Percentiles rank a stretch among this genome's conserved stretches.
phyloP scores from a whole-genome alignment of 139 green algal genomes.

The Micractinium conductrix region DNA sequence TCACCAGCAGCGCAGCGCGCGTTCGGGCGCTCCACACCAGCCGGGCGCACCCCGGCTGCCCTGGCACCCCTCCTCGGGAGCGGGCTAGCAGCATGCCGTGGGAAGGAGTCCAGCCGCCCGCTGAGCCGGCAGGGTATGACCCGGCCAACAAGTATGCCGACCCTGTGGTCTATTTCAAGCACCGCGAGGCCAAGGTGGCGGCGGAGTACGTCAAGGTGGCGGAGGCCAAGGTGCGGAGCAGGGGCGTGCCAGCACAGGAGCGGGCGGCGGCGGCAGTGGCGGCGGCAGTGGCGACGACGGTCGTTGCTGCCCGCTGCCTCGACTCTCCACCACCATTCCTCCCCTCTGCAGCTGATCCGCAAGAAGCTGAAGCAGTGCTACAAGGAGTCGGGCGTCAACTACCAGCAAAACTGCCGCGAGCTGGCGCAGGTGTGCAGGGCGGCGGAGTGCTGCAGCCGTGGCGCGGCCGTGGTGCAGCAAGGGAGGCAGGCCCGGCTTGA shows the following conservation, averaged over 20 bases:
- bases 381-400: constrained; percentile 46
- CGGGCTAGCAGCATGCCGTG: constrained; percentile 14
- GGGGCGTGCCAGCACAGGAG: not conserved
- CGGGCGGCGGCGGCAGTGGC: no score
- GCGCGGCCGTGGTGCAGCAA: no score
- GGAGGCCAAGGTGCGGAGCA: constrained; percentile 43
- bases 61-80: no score
- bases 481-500: no score
- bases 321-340: not conserved
- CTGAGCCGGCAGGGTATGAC: constrained; percentile 41
- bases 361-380: constrained; percentile 49
- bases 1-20: no score
- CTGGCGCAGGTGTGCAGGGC: constrained; percentile 7
- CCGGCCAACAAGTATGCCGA: constrained; percentile 22
- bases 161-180: constrained; percentile 50
- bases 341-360: constrained; percentile 36
- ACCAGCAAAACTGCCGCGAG: constrained; percentile 47
- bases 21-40: no score
- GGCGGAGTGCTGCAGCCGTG: not conserved
- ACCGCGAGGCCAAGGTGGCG: constrained; percentile 44
- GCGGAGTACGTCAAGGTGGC: constrained; percentile 50
- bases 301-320: not conserved
- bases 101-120: constrained; percentile 5
- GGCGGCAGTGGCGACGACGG: no score
- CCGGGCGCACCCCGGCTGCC: no score